These are phyloP conservation scores for Trypanosoma platydactyli DNA, from an alignment of 208 protist genomes.

Conservation along the genomic window DNA sequence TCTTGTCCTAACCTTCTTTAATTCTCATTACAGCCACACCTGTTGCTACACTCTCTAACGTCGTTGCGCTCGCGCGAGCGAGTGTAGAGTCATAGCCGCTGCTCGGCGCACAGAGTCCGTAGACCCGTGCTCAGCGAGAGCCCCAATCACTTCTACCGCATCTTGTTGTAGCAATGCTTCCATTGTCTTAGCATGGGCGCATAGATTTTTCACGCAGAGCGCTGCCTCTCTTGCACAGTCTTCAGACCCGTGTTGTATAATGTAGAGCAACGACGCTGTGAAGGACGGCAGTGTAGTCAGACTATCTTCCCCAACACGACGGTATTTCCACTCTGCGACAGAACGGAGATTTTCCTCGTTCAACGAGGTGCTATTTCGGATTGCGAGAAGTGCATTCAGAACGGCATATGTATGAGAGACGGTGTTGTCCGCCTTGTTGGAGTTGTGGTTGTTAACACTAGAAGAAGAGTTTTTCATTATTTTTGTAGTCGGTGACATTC, in stretches of 20 bases:
- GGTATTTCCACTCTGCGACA: conserved; percentile 37
- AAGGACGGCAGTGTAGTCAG: conserved; percentile 32
- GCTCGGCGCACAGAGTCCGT: conserved; percentile 68
- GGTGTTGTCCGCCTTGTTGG: conserved; percentile 26
- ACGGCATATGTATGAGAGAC: conserved; percentile 70
- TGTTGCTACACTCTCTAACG: conserved; percentile 12
- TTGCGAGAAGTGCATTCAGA: conserved; percentile 73
- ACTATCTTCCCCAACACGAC: not conserved
- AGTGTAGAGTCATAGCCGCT: conserved; percentile 63
- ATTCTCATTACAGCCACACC: too few species aligned
- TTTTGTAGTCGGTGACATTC: conserved; percentile 1
- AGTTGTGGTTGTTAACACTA: not conserved
- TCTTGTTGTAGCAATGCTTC: conserved; percentile 48
- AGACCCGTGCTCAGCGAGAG: conserved; percentile 59
- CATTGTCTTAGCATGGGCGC: conserved; percentile 42
- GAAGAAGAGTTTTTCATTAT: not conserved
- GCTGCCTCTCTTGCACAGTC: conserved; percentile 85
- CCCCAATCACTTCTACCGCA: conserved; percentile 45
- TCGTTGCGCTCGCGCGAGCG: conserved; percentile 37
- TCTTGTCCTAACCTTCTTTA: too few species aligned
- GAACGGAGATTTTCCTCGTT: conserved; percentile 64
- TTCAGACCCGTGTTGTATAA: conserved; percentile 80
- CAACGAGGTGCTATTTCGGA: conserved; percentile 79
- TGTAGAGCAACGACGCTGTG: conserved; percentile 60
- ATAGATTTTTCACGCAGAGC: conserved; percentile 86